Percentiles rank a stretch among this genome's conserved stretches.
These are phyloP conservation scores for Leucaena leucocephala DNA, from an alignment of 306 rosid genomes.

Conservation along the genomic window DNA sequence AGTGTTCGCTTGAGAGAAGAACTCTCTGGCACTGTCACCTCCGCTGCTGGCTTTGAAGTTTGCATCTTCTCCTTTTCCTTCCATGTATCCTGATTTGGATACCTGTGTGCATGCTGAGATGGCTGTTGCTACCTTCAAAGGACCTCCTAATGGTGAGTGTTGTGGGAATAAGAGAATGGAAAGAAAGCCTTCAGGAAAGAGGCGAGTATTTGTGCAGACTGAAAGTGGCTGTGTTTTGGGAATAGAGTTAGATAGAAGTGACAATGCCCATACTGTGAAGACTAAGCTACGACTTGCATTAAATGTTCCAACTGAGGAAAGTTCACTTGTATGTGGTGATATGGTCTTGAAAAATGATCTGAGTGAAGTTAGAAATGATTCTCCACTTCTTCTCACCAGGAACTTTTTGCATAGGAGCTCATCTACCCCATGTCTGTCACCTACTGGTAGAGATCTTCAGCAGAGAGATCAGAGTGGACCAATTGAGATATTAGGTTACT, in stretches of 20 bases:
- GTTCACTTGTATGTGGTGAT: constrained; percentile 76
- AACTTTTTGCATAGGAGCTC: constrained; percentile 73
- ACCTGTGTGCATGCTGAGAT: constrained; percentile 51
- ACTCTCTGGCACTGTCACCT: constrained; percentile 59
- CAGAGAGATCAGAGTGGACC: constrained; percentile 68
- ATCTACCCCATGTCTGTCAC: constrained; percentile 78
- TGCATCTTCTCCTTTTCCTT: constrained; percentile 48
- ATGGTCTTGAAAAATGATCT: constrained; percentile 77
- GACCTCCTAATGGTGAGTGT: constrained; percentile 50
- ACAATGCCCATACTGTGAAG: constrained; percentile 84
- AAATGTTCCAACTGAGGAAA: constrained; percentile 78
- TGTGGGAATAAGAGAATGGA: constrained; percentile 57
- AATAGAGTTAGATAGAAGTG: constrained; percentile 76
- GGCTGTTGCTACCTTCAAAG: constrained; percentile 62
- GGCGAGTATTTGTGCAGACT: constrained; percentile 87
- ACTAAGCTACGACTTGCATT: constrained; percentile 71
- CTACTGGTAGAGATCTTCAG: constrained; percentile 68
- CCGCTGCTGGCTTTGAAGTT: constrained; percentile 55
- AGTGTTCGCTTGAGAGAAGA: constrained; percentile 59
- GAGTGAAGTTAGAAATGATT: constrained; percentile 73
- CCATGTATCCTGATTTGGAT: constrained; percentile 61
- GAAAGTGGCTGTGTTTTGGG: constrained; percentile 82
- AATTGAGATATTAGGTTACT: constrained; percentile 70
- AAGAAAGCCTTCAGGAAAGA: constrained; percentile 63
- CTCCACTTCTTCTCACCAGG: constrained; percentile 84